Evolutionary conservation across 2,329 filamentous ascomycete genomes (phyloP), one percentile per base, ranked within the genome.

Genomic region (Monosporascus ibericus): DNA sequence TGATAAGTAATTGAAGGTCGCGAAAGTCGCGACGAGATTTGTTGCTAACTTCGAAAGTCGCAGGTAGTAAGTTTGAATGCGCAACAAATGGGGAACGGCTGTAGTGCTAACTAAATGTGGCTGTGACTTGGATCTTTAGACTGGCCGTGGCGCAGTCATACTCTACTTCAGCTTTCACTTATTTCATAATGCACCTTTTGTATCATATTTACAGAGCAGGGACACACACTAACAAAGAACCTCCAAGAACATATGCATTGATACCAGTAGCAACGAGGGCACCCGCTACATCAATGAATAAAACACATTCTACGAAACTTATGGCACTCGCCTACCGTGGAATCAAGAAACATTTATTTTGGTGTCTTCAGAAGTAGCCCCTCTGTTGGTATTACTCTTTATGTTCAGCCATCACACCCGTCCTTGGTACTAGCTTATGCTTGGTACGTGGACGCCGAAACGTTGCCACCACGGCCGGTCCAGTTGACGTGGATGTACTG

Each of bases 401-500:
- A 46, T 46, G 24, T 18, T n/a, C 42, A 40, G 42, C 24, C 42
- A 15, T 46, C 25, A 24, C 42, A 30, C 25, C 20, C 42, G 11
- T 27, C 22, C 42, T 44, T 8, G 11, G 15, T 27, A 7, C 17
- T 27, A 54, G 48, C 42, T 65, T 95, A 97, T 80, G 90, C 94
- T 77, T 91, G 88, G 83, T 99, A 99, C 64, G 92, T 97, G 49
- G 92, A 96, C 67, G 94, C 94, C 65, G 91, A 96, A 61, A 99
- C 88, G 71, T 97, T 94, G 70, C 94, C 94, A 71, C 94, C 94
- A 72, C 94, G 88, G 67, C 94, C 94, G 65, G 94, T 99, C 94
- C 94, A 99, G 89, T 99, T 99, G 75, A 97, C 91, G 84, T 99
- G 94, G 71, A 92, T 94, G 74, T 97, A 85, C 78, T 91, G 78